These are phyloP conservation scores for Nevesoporus exiguus DNA, from an alignment of 768 basidiomycete species.

Conservation along the genomic window DNA sequence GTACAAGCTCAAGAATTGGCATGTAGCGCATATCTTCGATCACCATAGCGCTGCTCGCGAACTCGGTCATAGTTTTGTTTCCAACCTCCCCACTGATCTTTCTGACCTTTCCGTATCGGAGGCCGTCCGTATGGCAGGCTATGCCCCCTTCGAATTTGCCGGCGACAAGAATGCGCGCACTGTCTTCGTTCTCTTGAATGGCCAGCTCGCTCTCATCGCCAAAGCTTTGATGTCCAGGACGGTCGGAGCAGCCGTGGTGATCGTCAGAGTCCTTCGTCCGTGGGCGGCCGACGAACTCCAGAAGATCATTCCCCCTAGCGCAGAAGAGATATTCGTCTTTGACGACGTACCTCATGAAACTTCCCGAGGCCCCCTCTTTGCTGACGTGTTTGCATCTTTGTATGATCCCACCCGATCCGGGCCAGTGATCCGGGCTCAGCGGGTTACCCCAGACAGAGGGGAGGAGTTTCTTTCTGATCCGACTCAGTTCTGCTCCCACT, in stretches of 20 bases:
- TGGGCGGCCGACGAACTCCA: constrained; percentile 73
- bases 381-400: constrained; percentile 65
- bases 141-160: constrained; percentile 71
- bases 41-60: constrained; percentile 80
- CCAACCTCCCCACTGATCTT: constrained; percentile 33
- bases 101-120: constrained; percentile 39
- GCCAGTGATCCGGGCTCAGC: constrained; percentile 50
- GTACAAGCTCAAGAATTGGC: constrained; percentile 62
- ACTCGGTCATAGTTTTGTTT: constrained; percentile 51
- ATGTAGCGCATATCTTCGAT: constrained; percentile 90
- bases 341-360: constrained; percentile 70
- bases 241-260: constrained; percentile 59
- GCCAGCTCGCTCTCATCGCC: constrained; percentile 66
- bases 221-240: constrained; percentile 45
- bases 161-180: constrained; percentile 63
- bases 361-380: constrained; percentile 62
- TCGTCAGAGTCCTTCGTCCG: constrained; percentile 78
- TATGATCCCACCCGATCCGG: constrained; percentile 38
- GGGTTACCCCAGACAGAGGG: constrained; percentile 54
- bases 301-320: constrained; percentile 55
- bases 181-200: constrained; percentile 70
- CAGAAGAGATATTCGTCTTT: constrained; percentile 61
- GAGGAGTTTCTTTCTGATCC: constrained; percentile 48
- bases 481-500: constrained; percentile 43
- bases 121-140: constrained; percentile 55